A percentile compares a stretch with the other conserved stretches of the same genome.
These are phyloP conservation scores for Flaveria floridana DNA, from an alignment of 140 eudicot genomes.

Conservation along the genomic window DNA sequence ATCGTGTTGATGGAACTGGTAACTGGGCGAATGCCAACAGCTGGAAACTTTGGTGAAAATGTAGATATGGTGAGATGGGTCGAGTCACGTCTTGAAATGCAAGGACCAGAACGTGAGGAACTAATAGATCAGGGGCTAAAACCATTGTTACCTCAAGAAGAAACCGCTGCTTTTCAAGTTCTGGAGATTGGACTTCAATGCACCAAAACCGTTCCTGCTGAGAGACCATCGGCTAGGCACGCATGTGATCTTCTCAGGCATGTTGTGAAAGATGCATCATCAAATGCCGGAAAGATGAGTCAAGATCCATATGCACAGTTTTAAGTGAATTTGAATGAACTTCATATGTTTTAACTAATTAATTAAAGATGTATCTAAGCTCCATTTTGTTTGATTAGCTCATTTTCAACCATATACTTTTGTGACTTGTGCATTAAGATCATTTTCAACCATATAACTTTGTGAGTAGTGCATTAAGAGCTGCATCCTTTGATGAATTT, in stretches of 20 bases:
- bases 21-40: slow-evolving; percentile 88
- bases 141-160: slow-evolving; percentile 68
- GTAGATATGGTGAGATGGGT: slow-evolving; percentile 96
- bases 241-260: slow-evolving; percentile 60
- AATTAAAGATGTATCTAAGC: slow-evolving; percentile 27
- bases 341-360: slow-evolving; percentile 13
- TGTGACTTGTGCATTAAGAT: slow-evolving; percentile 13
- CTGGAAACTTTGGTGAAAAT: slow-evolving; percentile 66
- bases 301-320: slow-evolving; percentile 52
- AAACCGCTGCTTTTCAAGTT: slow-evolving; percentile 57
- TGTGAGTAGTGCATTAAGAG: background rate
- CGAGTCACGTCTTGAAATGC: slow-evolving; percentile 56
- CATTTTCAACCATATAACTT: slow-evolving; percentile 23
- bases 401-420: slow-evolving; percentile 21
- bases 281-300: slow-evolving; percentile 46
- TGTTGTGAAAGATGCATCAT: slow-evolving; percentile 48
- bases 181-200: slow-evolving; percentile 79
- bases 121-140: slow-evolving; percentile 62
- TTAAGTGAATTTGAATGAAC: background rate
- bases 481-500: slow-evolving; percentile 23
- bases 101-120: slow-evolving; percentile 50
- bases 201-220: slow-evolving; percentile 82
- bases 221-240: slow-evolving; percentile 81
- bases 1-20: slow-evolving; percentile 93
- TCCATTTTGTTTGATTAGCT: slow-evolving; percentile 29